Conservation (phyloP, 306 rosid species). For the Castanopsis chinensis region DNA sequence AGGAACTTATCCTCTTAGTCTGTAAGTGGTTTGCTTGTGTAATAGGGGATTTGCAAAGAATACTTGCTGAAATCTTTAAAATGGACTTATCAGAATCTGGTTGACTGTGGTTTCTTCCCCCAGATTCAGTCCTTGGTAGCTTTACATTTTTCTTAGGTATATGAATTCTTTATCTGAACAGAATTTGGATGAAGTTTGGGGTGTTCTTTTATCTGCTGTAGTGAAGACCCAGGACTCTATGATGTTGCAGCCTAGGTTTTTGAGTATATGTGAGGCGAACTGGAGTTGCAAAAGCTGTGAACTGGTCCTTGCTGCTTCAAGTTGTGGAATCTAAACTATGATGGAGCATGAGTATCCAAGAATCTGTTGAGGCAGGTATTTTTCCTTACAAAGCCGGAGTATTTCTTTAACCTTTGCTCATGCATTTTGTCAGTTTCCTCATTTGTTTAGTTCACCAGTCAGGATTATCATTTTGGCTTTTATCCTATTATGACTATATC, state of each 20-base stretch:
- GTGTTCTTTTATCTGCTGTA: not conserved
- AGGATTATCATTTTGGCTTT: not conserved
- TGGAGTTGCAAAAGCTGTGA: not conserved
- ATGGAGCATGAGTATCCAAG: not conserved
- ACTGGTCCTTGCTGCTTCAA: not conserved
- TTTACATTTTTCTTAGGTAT: not conserved
- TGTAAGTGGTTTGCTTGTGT: not conserved
- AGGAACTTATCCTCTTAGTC: not conserved
- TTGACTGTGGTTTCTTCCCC: not conserved
- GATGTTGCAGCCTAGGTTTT: not conserved
- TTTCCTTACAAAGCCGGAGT: too few relatives aligned
- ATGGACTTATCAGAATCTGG: not conserved
- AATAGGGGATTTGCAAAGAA: not conserved
- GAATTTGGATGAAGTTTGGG: not conserved
- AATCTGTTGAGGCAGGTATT: too few relatives aligned
- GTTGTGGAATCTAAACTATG: not conserved
- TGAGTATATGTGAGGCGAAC: not conserved
- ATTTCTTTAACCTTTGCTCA: too few relatives aligned
- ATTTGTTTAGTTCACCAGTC: not conserved
- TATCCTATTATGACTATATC: not conserved
- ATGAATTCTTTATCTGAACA: not conserved
- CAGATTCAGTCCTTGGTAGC: not conserved
- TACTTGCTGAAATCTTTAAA: not conserved
- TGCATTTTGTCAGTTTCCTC: not conserved
- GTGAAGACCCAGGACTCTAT: not conserved